phyloP scores from a whole-genome alignment of 495 filamentous ascomycete genomes.

The Trypethelium eluteriae region DNA sequence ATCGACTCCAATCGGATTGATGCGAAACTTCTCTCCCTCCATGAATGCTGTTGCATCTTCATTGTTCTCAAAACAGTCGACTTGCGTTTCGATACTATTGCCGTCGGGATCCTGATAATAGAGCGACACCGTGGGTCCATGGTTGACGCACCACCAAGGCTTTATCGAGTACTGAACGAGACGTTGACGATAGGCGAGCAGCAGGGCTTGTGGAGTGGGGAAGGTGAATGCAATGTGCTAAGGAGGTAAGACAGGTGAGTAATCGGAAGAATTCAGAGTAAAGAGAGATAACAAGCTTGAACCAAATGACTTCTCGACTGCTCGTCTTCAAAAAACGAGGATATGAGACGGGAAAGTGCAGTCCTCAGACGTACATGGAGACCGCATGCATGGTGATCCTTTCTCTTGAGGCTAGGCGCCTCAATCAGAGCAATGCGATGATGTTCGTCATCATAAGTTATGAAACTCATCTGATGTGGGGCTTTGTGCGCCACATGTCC shows the following conservation, averaged over 20 bases:
- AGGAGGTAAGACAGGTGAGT: constrained; percentile 16
- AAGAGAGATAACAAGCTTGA: too few relatives aligned
- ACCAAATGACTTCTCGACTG: too few relatives aligned
- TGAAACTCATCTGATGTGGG: constrained; percentile 14
- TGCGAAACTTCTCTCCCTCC: constrained; percentile 11
- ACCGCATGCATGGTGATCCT: constrained; percentile 27
- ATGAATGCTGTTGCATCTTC: constrained; percentile 38
- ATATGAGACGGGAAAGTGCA: not conserved
- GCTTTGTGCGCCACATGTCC: constrained; percentile 22
- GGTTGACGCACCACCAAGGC: constrained; percentile 42
- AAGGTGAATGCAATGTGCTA: constrained; percentile 26
- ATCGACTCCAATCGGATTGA: constrained; percentile 37
- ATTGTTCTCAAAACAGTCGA: constrained; percentile 38
- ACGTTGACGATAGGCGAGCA: constrained; percentile 30
- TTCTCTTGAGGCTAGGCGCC: not conserved
- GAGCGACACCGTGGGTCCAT: constrained; percentile 40
- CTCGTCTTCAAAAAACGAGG: too few relatives aligned
- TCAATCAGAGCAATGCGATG: constrained; percentile 29
- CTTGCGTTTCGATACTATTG: constrained; percentile 43
- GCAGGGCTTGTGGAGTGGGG: constrained; percentile 14
- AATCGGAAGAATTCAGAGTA: not conserved
- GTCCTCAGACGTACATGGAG: not conserved
- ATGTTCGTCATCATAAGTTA: constrained; percentile 26
- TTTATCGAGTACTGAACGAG: constrained; percentile 33
- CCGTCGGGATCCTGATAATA: constrained; percentile 45